These are phyloP conservation scores for Xylaria bambusicola DNA, from an alignment of 495 filamentous ascomycete species.

Conservation along the genomic window DNA sequence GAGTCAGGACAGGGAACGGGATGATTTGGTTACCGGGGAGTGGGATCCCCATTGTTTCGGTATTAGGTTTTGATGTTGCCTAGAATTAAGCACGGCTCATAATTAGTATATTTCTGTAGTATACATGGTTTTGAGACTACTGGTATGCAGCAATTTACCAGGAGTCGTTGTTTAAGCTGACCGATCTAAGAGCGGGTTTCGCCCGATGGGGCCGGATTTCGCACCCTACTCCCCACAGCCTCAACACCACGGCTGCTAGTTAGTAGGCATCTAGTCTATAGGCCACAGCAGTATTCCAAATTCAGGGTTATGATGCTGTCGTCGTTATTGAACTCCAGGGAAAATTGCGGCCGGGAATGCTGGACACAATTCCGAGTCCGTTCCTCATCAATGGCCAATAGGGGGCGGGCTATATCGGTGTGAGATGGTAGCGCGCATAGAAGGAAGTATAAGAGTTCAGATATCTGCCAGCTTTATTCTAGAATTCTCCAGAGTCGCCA, in stretches of 20 bases:
- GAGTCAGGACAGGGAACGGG: not conserved
- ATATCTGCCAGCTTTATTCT: not conserved
- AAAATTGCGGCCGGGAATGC: not conserved
- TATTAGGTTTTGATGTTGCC: slow-evolving; percentile 6
- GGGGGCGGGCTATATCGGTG: not conserved
- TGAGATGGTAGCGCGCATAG: not conserved
- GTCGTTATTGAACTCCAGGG: not conserved
- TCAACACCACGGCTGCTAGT: slow-evolving; percentile 2
- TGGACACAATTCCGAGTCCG: not conserved
- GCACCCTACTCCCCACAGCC: not conserved
- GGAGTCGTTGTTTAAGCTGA: not conserved
- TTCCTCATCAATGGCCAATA: not conserved
- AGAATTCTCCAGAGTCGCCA: not conserved
- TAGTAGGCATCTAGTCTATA: not conserved
- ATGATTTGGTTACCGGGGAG: not conserved
- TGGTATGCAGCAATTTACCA: slow-evolving; percentile 1
- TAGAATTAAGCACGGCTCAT: slow-evolving; percentile 5
- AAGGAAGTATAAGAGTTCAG: slow-evolving; percentile 9
- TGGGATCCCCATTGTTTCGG: not conserved
- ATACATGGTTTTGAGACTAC: not conserved
- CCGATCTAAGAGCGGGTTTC: slow-evolving; percentile 2
- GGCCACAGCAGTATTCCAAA: slow-evolving; percentile 5
- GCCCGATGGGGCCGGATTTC: slow-evolving; percentile 9
- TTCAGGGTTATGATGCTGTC: not conserved
- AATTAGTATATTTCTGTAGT: not conserved